Evolutionary conservation across 148 eudicot species (phyloP), one percentile per base, ranked within the genome.

Genomic region (Rhododendron ovatum): DNA sequence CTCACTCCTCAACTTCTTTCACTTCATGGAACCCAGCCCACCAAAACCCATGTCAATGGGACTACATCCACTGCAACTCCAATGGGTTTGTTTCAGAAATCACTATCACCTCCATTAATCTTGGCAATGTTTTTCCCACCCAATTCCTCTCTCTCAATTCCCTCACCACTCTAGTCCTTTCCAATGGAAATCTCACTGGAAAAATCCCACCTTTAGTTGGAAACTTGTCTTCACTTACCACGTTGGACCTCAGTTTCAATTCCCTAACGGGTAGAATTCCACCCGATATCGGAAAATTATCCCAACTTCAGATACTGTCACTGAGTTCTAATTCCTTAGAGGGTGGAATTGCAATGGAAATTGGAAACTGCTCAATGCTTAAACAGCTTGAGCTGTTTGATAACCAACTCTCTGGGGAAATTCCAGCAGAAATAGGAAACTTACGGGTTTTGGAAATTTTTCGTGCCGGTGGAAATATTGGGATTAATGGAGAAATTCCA

Each of bases 381-480:
- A 37, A 78, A 76, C 87, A 84, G 65, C 86, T 90, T 78, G 88
- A 90, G 35, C 69, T 90, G 26, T 90, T 86, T 82, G 91, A 90
- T n/a, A 90, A 90, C 87, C 81, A 83, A 77, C 88, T 90, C 35
- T 75, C 63, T 1, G 91, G 91, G 3, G 45, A 71, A 59, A 86
- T 90, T 51, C 91, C 91, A 15, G 67, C 59, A 45, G 91, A 84
- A 83, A 76, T 90, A 2, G 87, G 91, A 26, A 69, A 77, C 15
- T 55, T 90, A 18, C 11, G 20, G 73, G 61, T 8, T 78, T 85
- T 90, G 24, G 86, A 90, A 71, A 83, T 88, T 30, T 86, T 90
- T 77, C 88, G 91, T 15, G 91, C 91, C 0, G 91, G 91, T 33
- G 91, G 91, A 5, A 90, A 88, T 79, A 37, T 24, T 33, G 87